Percentiles rank a stretch among this genome's conserved stretches.
Conservation (phyloP, 2,329 filamentous ascomycete species). For the Chalara sp. region DNA sequence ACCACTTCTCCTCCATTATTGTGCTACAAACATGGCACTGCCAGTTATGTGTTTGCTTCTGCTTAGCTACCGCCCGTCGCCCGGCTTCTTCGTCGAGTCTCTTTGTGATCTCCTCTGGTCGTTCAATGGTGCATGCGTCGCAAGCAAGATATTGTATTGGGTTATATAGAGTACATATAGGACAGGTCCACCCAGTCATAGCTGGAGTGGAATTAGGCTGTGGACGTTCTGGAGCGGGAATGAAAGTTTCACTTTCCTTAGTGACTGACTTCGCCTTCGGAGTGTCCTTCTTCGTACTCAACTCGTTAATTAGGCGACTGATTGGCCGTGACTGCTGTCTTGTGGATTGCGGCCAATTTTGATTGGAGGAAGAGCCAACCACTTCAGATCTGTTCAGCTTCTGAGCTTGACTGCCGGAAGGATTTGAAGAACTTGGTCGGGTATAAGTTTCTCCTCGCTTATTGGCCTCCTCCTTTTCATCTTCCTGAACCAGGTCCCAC, state of each 20-base stretch:
- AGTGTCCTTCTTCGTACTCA: slow-evolving; percentile 1
- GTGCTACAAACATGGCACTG: slow-evolving; percentile 45
- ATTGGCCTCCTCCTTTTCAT: slow-evolving; percentile 32
- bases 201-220: slow-evolving; percentile 3
- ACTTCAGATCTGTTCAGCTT: not conserved
- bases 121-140: slow-evolving; percentile 47
- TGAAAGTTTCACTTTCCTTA: not conserved
- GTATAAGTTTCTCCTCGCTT: not conserved
- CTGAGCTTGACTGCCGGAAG: slow-evolving; percentile 19
- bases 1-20: slow-evolving; percentile 47
- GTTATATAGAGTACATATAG: slow-evolving; percentile 51
- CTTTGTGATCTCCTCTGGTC: slow-evolving; percentile 26
- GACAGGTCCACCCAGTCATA: slow-evolving; percentile 48
- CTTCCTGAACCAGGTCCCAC: slow-evolving; percentile 81
- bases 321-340: slow-evolving; percentile 18
- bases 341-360: not conserved
- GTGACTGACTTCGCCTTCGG: not conserved
- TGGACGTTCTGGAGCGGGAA: slow-evolving; percentile 7
- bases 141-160: slow-evolving; percentile 43
- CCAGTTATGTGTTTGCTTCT: slow-evolving; percentile 32
- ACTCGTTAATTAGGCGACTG: slow-evolving; percentile 21
- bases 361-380: slow-evolving; percentile 2
- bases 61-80: slow-evolving; percentile 3
- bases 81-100: slow-evolving; percentile 12
- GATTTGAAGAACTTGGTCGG: slow-evolving; percentile 15